Evolutionary conservation across 768 basidiomycete genomes (phyloP).

Genomic region (Kwoniella sp.): DNA sequence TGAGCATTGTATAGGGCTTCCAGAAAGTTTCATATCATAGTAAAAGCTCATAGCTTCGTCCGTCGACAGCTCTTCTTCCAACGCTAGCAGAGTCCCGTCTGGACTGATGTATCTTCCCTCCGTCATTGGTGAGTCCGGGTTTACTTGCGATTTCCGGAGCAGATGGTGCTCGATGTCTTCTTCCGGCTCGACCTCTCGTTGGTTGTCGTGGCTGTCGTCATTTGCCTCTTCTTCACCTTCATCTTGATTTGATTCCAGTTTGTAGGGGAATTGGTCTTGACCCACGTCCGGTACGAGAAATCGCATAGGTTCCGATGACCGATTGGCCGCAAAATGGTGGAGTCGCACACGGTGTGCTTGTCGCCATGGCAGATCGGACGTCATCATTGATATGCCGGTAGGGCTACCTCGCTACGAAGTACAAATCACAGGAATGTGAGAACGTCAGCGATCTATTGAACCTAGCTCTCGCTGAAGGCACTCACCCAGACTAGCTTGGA

Average conservation of each 20-base stretch:
- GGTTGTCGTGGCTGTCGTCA: conserved; percentile 2
- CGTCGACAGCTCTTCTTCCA: conserved; percentile 28
- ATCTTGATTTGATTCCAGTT: conserved; percentile 6
- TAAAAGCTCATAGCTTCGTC: conserved; percentile 41
- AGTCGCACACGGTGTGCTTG: conserved; percentile 52
- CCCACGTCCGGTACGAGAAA: conserved; percentile 49
- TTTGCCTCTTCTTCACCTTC: conserved; percentile 9
- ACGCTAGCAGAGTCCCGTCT: conserved; percentile 25
- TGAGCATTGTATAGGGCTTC: conserved; percentile 51
- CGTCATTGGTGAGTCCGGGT: not conserved
- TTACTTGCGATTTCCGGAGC: not conserved
- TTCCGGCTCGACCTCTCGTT: not conserved
- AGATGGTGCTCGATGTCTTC: conserved; percentile 10
- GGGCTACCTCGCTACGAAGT: conserved; percentile 46
- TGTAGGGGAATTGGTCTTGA: not conserved
- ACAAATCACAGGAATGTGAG: not conserved
- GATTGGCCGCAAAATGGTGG: conserved; percentile 49
- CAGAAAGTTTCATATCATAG: conserved; percentile 52
- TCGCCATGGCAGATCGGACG: conserved; percentile 43
- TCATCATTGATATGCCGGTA: conserved; percentile 56
- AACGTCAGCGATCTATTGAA: not conserved
- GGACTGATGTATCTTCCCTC: not conserved
- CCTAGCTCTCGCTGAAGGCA: not conserved
- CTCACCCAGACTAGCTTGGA: conserved; percentile 51
- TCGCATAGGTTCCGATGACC: conserved; percentile 25